A percentile compares a stretch with the other conserved stretches of the same genome.
Evolutionary conservation across 2,329 filamentous ascomycete species (phyloP).

Genomic region (Fusarium sp.): DNA sequence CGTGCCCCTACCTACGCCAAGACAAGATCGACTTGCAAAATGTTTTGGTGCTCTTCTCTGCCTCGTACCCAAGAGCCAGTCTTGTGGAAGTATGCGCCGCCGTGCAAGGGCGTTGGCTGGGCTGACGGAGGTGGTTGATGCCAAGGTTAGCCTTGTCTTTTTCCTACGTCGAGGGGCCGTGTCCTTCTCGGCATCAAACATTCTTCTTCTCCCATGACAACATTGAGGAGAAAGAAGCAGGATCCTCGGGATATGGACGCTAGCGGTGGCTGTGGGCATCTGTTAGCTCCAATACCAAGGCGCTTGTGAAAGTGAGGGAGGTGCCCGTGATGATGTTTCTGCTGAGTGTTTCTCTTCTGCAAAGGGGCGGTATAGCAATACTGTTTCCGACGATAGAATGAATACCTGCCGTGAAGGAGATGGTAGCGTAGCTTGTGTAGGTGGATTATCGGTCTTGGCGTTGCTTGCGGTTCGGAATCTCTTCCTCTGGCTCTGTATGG

Average conservation of each 20-base stretch:
- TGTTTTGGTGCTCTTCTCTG: not conserved
- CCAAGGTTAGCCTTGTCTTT: not conserved
- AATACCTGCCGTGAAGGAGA: conserved; percentile 3
- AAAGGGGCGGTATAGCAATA: conserved; percentile 10
- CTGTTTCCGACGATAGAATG: not conserved
- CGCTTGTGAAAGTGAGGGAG: conserved; percentile 23
- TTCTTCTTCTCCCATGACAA: not conserved
- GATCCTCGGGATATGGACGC: conserved; percentile 19
- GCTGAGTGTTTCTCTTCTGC: conserved; percentile 2
- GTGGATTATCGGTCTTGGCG: conserved; percentile 23
- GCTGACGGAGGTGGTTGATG: conserved; percentile 21
- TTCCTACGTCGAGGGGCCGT: not conserved
- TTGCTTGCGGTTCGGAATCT: not conserved
- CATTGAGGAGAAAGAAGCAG: not conserved
- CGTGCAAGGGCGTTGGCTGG: conserved; percentile 8
- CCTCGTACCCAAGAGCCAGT: conserved; percentile 1
- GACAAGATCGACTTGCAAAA: not conserved
- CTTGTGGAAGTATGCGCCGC: not conserved
- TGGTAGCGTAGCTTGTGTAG: not conserved
- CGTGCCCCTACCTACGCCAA: conserved; percentile 9
- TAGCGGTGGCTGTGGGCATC: conserved; percentile 27
- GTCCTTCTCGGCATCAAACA: not conserved
- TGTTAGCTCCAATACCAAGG: conserved; percentile 18
- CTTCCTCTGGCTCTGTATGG: not conserved
- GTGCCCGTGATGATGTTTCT: not conserved